phyloP scores from a whole-genome alignment of 2,329 filamentous ascomycete genomes.

The Stagonosporopsis chrysanthemi region DNA sequence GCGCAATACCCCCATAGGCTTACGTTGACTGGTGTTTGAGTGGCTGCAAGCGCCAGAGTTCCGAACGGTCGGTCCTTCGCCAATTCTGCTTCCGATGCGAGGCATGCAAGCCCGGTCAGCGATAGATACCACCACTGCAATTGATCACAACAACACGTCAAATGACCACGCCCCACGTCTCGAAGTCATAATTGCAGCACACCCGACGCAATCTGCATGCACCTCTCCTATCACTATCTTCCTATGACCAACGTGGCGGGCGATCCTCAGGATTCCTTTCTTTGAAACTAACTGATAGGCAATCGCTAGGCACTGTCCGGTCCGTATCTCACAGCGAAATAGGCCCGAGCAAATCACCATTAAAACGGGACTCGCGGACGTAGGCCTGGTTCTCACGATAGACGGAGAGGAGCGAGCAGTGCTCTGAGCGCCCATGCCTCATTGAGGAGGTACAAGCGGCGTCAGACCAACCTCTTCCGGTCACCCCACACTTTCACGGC shows the following conservation, averaged over 20 bases:
- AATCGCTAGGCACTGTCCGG: constrained; percentile 8
- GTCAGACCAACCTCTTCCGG: constrained; percentile 28
- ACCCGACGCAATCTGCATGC: constrained; percentile 12
- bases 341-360: constrained; percentile 14
- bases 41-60: constrained; percentile 13
- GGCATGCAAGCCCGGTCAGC: constrained; percentile 32
- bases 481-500: constrained; percentile 40
- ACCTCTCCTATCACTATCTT: constrained; percentile 33
- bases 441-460: constrained; percentile 43
- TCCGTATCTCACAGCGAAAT: constrained; percentile 7
- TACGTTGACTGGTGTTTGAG: constrained; percentile 11
- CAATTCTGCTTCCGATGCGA: constrained; percentile 29
- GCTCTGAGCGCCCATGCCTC: constrained; percentile 5
- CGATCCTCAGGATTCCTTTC: constrained; percentile 15
- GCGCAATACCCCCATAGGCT: constrained; percentile 16
- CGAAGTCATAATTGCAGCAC: constrained; percentile 32
- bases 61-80: constrained; percentile 25
- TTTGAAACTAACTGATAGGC: constrained; percentile 13
- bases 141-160: constrained; percentile 33
- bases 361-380: constrained; percentile 6
- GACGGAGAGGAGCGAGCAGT: constrained; percentile 15
- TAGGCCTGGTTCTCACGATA: constrained; percentile 9
- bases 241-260: constrained; percentile 26
- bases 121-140: constrained; percentile 39
- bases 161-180: constrained; percentile 33